Evolutionary conservation across 1,284 basidiomycete genomes (phyloP).

Genomic region (Puccinia novopanici): DNA sequence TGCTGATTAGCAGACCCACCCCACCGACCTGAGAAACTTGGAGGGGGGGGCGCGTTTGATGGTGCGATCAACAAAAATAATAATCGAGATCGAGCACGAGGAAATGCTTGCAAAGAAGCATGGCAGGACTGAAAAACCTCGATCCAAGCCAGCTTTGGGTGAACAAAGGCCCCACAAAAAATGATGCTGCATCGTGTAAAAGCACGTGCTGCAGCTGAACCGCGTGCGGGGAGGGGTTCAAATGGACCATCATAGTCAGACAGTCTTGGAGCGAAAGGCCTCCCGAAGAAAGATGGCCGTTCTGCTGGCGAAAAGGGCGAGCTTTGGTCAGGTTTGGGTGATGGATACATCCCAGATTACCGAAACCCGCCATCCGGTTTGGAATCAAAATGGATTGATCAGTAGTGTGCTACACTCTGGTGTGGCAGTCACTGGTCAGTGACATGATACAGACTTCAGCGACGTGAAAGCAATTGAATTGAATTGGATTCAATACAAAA

Average conservation of each 20-base stretch:
- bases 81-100: constrained; percentile 9
- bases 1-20: background rate
- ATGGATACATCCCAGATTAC: background rate
- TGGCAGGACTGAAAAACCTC: background rate
- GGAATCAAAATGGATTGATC: background rate
- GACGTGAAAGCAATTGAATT: background rate
- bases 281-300: too few species aligned
- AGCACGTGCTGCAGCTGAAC: background rate
- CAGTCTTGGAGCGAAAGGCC: too few species aligned
- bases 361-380: background rate
- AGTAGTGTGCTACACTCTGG: background rate
- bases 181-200: background rate
- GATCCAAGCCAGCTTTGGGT: background rate
- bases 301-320: too few species aligned
- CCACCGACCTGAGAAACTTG: background rate
- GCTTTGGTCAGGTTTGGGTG: background rate
- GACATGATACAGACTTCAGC: background rate
- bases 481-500: constrained; percentile 20
- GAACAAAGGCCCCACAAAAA: background rate
- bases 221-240: background rate
- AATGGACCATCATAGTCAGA: background rate
- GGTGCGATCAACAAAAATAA: too few species aligned
- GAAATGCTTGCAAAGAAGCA: background rate
- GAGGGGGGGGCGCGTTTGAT: background rate
- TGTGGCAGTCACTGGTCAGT: background rate